These are phyloP conservation scores for Lactarius akahatsu DNA, from an alignment of 768 basidiomycete species.

Conservation along the genomic window DNA sequence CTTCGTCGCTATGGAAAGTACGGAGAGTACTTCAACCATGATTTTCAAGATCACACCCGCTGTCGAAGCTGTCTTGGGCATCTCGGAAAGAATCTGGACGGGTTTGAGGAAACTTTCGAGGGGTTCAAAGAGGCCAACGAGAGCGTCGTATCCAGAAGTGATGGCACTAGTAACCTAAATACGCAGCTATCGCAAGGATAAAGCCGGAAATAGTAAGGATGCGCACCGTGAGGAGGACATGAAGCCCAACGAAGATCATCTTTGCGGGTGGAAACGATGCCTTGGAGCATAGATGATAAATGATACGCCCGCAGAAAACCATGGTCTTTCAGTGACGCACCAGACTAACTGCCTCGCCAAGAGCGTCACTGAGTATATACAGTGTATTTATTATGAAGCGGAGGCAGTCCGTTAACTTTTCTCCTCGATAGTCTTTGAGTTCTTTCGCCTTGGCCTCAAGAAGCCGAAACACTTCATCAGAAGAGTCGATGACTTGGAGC, in stretches of 20 bases:
- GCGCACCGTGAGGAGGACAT: not conserved
- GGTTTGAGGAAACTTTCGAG: slow-evolving; percentile 3
- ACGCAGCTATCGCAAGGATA: no score
- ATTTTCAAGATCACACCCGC: not conserved
- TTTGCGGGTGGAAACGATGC: not conserved
- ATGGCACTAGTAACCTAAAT: not conserved
- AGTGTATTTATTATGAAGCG: not conserved
- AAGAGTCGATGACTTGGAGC: not conserved
- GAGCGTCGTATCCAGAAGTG: not conserved
- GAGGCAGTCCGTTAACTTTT: not conserved
- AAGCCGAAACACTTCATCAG: not conserved
- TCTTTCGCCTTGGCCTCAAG: not conserved
- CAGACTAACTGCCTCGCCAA: not conserved
- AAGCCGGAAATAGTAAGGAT: no score
- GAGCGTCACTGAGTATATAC: not conserved
- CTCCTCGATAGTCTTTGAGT: not conserved
- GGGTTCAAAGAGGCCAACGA: slow-evolving; percentile 1
- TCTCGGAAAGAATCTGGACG: not conserved
- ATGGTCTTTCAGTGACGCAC: not conserved
- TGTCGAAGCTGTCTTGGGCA: not conserved
- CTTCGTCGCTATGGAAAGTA: not conserved
- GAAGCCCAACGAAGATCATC: not conserved
- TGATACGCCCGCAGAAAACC: no score
- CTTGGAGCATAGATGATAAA: no score
- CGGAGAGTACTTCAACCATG: not conserved